Evolutionary conservation across 371 early-diverging fungal species (phyloP), one percentile per base, ranked within the genome.

Genomic region (Encephalitozoon romaleae): DNA sequence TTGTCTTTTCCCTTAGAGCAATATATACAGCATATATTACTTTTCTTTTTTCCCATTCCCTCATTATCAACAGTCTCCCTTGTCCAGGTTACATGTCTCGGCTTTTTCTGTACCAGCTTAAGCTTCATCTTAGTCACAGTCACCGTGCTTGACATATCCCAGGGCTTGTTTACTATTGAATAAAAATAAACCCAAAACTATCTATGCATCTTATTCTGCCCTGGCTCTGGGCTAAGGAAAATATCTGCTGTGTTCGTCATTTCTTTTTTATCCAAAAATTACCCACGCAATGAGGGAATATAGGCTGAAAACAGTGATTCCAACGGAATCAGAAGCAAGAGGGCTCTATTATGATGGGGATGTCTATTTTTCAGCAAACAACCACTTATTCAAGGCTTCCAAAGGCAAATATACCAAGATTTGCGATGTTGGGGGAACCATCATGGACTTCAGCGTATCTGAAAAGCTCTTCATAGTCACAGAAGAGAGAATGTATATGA

Each of bases 11-110:
- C 75, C 38, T 76, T 75, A 9, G 39, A 49, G 43, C 82, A 82
- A 38, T 43, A 79, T 43, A 85, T 82, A 45, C 85, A 85, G 70
- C 85, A 85, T 5, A 77, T 64, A 39, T 85, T 85, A 26, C 79
- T 81, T 65, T 79, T 84, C 65, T 81, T 84, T 54, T 70, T 79
- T 42, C 79, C 77, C 26, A 81, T 21, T 51, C 81, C 77, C 45
- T 80, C 80, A 66, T 85, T 85, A 34, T 85, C 82, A 54, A 85
- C 70, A 59, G 83, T 84, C n/a, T 80, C 81, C 39, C 38, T 26
- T 18, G 83, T 73, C 69, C 84, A 85, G 2, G 81, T 75, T 12
- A 85, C 84, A 59, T 43, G 54, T 45, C 77, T 79, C 12, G 30
- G 12, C 47, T 68, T 74, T 69, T 78, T 78, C 15, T 32, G 12